Base-by-base conservation (phyloP, 1,284 basidiomycete species). In the Pseudozyma pruni region DNA sequence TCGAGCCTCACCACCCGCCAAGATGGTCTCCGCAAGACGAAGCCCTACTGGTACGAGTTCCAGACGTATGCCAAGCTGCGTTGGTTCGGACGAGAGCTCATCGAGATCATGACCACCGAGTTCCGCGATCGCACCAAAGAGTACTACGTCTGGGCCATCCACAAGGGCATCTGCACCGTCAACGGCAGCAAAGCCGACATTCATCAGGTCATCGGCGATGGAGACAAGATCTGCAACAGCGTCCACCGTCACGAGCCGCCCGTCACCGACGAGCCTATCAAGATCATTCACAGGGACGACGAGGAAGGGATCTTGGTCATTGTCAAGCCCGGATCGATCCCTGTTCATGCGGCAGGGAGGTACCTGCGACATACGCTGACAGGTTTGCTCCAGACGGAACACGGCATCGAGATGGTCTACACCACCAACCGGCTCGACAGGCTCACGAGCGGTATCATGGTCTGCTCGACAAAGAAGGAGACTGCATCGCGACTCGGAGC, bases 211-310 rank as follows among this genome's bases (percentile, higher is more conserved):
- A 86, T 99, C 48, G 86, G 86, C 54, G 91, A 96, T 78, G 93
- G 93, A 10, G 96, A 98, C 83, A 86, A 91, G 48, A 89, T 97
- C 43, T 62, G 93, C 78, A 97, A 97, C 81, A 88, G 93, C 5
- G 93, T 95, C 2, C 94, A 97, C 83, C 86, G 93, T 16, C 96
- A 99, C 81, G 96, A 99, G 83, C 95, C 96, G 4, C 93, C 96
- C 0, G 90, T 98, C 3, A 91, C 93, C 1, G 89, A 91, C 7
- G 91, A 88, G 10, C 91, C 92, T 0, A 89, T 98, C 48, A 88
- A 90, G 67, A 87, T 98, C 41, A 85, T 97, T 8, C 84, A 87
- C 72, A 87, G 90, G 41, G 92, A 97, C 82, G 86, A 86, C 16
- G 89, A 91, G 64, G 87, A 89, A 33, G 88, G 91, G 62, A 91